Conservation (phyloP, 108 stramenopile genomes). For the Pseudonitzschia pungens region DNA sequence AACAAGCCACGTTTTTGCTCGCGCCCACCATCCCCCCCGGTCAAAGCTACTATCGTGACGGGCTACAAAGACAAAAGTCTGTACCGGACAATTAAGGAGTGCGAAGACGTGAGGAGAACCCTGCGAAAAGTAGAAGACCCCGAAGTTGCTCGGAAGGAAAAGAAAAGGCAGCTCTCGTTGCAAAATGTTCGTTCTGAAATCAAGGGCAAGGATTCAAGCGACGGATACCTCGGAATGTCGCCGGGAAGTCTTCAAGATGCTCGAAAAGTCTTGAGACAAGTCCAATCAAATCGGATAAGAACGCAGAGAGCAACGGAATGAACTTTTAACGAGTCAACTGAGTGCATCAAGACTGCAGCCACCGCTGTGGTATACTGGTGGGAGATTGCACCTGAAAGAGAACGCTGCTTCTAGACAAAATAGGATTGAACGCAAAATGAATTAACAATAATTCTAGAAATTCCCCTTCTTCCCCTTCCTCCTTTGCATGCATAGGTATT, state of each 20-base stretch:
- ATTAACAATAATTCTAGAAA: not conserved
- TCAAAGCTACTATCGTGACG: conserved; percentile 5
- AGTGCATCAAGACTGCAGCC: not conserved
- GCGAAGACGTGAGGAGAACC: conserved; percentile 2
- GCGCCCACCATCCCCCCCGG: conserved; percentile 8
- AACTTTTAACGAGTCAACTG: not conserved
- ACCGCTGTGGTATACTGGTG: not conserved
- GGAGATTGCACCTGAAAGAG: not conserved
- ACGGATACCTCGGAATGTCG: conserved; percentile 17
- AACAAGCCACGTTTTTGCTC: not conserved
- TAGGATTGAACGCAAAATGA: not conserved
- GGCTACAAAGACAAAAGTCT: conserved; percentile 18
- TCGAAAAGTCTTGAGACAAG: conserved; percentile 2
- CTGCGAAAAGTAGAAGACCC: conserved; percentile 8
- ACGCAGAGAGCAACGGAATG: not conserved
- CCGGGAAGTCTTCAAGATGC: conserved; percentile 13
- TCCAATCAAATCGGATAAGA: not conserved
- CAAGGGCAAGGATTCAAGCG: not conserved
- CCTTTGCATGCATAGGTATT: conserved; percentile 28
- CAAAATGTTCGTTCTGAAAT: not conserved
- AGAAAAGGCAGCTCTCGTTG: not conserved
- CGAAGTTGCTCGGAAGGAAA: conserved; percentile 11
- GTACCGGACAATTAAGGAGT: conserved; percentile 2
- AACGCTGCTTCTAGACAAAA: not conserved
- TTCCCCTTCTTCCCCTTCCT: not conserved